phyloP scores from a whole-genome alignment of 1,284 basidiomycete species.

The Fomitopsis schrenkii region DNA sequence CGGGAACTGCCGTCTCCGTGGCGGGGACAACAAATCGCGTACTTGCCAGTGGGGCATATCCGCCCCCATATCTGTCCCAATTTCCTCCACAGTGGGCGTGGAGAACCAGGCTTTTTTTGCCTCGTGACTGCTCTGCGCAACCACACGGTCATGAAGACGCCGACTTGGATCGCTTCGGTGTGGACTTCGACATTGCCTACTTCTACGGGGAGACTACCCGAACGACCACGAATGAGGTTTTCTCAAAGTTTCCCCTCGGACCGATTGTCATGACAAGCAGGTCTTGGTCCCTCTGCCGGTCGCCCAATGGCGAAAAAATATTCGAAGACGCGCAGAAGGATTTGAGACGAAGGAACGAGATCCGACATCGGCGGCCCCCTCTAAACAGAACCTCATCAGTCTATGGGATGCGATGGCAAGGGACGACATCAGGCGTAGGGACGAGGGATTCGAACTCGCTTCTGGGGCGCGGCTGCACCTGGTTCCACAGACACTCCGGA shows the following conservation, averaged over 20 bases:
- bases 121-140: background rate
- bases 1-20: background rate
- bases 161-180: background rate
- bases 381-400: conserved; percentile 11
- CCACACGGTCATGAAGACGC: background rate
- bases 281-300: conserved; percentile 13
- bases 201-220: background rate
- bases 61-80: background rate
- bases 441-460: conserved; percentile 11
- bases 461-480: background rate
- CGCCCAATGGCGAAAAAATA: conserved; percentile 13
- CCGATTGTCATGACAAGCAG: background rate
- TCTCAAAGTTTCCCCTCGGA: too few relatives aligned
- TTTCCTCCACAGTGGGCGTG: background rate
- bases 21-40: background rate
- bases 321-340: conserved; percentile 17
- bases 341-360: conserved; percentile 16
- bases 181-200: background rate
- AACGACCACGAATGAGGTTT: too few relatives aligned
- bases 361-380: conserved; percentile 8
- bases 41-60: background rate
- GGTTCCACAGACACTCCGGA: background rate
- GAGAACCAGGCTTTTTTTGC: background rate
- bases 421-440: conserved; percentile 17
- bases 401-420: conserved; percentile 15